Percentiles rank a stretch among this genome's conserved stretches.
Evolutionary conservation across 176 grass and related monocot species (phyloP).

Genomic region (Cenchrus purpureus): DNA sequence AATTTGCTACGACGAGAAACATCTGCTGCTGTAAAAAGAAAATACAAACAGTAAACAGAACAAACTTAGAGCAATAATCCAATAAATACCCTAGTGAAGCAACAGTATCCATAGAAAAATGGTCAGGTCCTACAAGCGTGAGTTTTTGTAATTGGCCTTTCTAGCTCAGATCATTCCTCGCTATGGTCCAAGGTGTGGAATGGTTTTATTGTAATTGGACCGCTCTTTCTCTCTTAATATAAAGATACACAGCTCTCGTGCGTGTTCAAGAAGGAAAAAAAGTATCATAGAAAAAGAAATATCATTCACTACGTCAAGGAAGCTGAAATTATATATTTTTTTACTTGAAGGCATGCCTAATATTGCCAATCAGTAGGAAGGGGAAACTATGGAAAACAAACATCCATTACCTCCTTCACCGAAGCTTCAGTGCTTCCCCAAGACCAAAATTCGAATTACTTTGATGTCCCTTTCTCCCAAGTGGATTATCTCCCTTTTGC

Average conservation of each 20-base stretch:
- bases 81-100: neutral
- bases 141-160: too few relatives aligned
- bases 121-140: too few relatives aligned
- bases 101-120: neutral
- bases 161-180: too few relatives aligned
- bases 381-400: neutral
- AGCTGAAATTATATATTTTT: constrained; percentile 4
- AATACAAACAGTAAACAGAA: constrained; percentile 19
- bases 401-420: constrained; percentile 50
- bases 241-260: too few relatives aligned
- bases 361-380: neutral
- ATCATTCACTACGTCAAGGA: neutral
- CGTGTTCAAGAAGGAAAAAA: too few relatives aligned
- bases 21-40: constrained; percentile 18
- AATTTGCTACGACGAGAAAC: constrained; percentile 10
- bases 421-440: constrained; percentile 72
- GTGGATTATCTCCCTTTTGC: constrained; percentile 71
- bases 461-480: constrained; percentile 62
- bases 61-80: constrained; percentile 1
- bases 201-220: too few relatives aligned
- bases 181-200: too few relatives aligned
- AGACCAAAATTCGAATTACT: constrained; percentile 63
- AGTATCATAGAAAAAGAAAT: neutral
- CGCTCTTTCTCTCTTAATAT: too few relatives aligned
- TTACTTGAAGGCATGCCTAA: neutral